Conservation (phyloP, 2,329 filamentous ascomycete genomes). For the Chaetomium strumarium region DNA sequence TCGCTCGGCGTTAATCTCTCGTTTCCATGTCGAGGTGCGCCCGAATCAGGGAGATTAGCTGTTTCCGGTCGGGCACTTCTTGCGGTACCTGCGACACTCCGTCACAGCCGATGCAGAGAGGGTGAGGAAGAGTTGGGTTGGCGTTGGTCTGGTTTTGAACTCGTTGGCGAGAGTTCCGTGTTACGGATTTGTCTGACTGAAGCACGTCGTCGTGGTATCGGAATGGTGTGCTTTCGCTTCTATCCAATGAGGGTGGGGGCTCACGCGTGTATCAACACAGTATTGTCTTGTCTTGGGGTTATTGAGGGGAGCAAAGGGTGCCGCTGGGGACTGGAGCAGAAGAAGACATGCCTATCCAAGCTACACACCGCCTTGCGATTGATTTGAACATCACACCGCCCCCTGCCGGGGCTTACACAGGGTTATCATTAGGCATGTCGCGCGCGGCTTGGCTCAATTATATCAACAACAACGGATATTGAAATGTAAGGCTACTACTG, state of each 20-base stretch:
- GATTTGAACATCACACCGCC: no score
- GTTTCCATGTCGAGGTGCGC: constrained; percentile 2
- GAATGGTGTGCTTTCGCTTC: not conserved
- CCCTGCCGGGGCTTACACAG: no score
- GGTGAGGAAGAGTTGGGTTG: not conserved
- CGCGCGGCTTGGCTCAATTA: no score
- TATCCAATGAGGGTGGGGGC: not conserved
- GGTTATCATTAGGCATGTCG: no score
- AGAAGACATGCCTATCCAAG: no score
- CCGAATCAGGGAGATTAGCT: not conserved
- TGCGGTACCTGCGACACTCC: not conserved
- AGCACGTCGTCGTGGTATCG: not conserved
- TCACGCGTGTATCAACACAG: not conserved
- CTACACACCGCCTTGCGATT: no score
- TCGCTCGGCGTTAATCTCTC: constrained; percentile 2
- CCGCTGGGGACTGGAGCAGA: no score
- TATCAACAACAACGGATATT: no score
- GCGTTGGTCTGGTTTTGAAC: constrained; percentile 7
- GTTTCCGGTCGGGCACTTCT: not conserved
- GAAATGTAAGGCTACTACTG: no score
- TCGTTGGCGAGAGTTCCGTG: not conserved
- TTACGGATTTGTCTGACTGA: no score
- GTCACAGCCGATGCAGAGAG: not conserved
- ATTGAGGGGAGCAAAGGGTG: not conserved
- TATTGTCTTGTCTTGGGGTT: not conserved